Percentiles rank a stretch among this genome's conserved stretches.
Evolutionary conservation across 305 asterid species (phyloP).

Genomic region (Nicotiana rustica): DNA sequence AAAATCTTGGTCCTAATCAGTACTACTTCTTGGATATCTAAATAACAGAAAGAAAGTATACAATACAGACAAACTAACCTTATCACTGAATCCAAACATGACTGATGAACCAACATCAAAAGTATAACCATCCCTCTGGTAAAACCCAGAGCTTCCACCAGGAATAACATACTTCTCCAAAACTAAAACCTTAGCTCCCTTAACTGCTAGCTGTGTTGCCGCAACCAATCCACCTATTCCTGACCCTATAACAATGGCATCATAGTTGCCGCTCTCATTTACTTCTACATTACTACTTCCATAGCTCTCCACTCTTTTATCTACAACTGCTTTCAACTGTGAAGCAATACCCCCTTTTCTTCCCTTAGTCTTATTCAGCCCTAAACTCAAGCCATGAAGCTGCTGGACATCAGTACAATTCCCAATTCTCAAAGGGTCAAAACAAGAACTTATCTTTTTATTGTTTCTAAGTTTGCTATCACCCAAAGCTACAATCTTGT

Average conservation of each 20-base stretch:
- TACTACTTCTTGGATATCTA: neutral
- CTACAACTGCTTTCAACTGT: conserved; percentile 57
- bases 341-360: conserved; percentile 43
- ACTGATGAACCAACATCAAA: conserved; percentile 99
- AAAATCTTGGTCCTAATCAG: neutral
- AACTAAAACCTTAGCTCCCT: conserved; percentile 91
- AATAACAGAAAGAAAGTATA: conserved; percentile 3
- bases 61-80: conserved; percentile 58
- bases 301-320: conserved; percentile 48
- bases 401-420: conserved; percentile 32
- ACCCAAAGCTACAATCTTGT: conserved; percentile 45
- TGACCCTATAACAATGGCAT: conserved; percentile 94
- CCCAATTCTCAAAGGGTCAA: conserved; percentile 43
- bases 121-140: conserved; percentile 84
- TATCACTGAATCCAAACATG: conserved; percentile 98
- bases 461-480: conserved; percentile 44
- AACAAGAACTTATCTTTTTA: conserved; percentile 36
- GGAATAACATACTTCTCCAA: conserved; percentile 97
- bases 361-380: conserved; percentile 39
- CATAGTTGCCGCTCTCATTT: conserved; percentile 53
- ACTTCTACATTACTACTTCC: conserved; percentile 37
- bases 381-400: conserved; percentile 41
- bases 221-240: conserved; percentile 97
- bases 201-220: conserved; percentile 95
- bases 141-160: conserved; percentile 98